A percentile compares a stretch with the other conserved stretches of the same genome.
Conservation (phyloP, 331 rosid species). For the Cydonia oblonga region DNA sequence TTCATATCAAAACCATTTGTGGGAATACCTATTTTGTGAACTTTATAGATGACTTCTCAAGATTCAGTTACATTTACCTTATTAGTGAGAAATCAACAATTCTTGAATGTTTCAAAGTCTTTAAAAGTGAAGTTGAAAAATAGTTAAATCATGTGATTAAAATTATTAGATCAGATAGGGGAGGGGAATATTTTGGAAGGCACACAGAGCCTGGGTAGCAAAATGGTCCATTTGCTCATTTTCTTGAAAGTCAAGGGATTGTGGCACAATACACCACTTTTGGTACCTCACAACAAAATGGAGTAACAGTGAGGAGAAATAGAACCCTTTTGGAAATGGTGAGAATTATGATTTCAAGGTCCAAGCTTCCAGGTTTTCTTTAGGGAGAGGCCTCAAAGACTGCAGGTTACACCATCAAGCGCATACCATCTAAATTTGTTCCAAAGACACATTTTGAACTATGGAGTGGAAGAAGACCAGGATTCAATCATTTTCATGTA, state of each 20-base stretch:
- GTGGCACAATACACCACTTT: neutral
- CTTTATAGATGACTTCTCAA: no score
- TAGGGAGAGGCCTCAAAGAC: neutral
- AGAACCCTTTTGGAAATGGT: no score
- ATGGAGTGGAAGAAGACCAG: neutral
- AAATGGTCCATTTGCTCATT: neutral
- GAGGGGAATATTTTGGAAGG: no score
- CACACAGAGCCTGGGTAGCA: neutral
- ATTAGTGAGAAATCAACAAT: no score
- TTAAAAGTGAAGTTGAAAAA: neutral
- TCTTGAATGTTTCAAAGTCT: no score
- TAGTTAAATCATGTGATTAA: no score
- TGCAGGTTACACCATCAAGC: neutral
- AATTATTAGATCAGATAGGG: no score
- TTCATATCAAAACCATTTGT: no score
- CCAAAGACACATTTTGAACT: neutral
- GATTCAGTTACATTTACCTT: no score
- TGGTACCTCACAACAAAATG: no score
- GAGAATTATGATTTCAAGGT: no score
- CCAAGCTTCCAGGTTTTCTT: neutral
- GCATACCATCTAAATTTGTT: rapidly evolving
- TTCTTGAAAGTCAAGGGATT: neutral
- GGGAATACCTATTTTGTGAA: no score
- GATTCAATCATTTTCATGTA: neutral
- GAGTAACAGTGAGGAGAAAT: neutral